Base-by-base conservation (phyloP, 805 yeast species). In the Ogataea allantospora region DNA sequence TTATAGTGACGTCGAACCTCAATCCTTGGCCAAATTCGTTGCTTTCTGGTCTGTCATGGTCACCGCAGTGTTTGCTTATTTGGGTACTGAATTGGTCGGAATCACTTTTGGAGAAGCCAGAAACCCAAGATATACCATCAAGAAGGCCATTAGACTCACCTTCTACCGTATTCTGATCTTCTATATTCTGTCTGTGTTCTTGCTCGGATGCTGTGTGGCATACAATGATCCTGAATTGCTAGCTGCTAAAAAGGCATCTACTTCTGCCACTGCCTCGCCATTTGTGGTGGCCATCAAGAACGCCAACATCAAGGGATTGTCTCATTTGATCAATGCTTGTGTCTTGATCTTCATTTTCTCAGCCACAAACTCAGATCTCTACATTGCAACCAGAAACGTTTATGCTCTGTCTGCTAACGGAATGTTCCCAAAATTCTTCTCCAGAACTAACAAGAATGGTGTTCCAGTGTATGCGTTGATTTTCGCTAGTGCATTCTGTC, bases 321-420 rank as follows among this genome's bases (percentile, higher is more conserved):
- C 88, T 25, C 83, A 81, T 49, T 71, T 88, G 33, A 68, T 88
- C 54, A 88, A 88, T 58, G 91, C 81, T 2, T 79, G 86, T 58
- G 82, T 88, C 48, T 62, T 88, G 54, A 62, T 84, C 27, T 83
- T 85, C 47, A 88, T 86, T 42, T 75, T 85, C 57, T 83, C 91
- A 8, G 95, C 95, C 30, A 80, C 85, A 8, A 86, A 84, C 65
- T 81, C 88, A 2, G 88, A 81, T 62, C 68, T 85, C 54, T 83
- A 83, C 63, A 79, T 80, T 57, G 84, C 85, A 19, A 77, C 93
- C 14, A 74, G 95, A 71, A 77, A 84, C 8, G 64, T 82, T 13
- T 84, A 82, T 55, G 83, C 85, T 24, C 65, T 86, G 47, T 75
- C 93, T 1, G 73, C 77, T 35, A 83, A 81, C 50, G 85, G 87